Evolutionary conservation across 2,329 filamentous ascomycete species (phyloP).

Genomic region (Huntiella moniliformis): DNA sequence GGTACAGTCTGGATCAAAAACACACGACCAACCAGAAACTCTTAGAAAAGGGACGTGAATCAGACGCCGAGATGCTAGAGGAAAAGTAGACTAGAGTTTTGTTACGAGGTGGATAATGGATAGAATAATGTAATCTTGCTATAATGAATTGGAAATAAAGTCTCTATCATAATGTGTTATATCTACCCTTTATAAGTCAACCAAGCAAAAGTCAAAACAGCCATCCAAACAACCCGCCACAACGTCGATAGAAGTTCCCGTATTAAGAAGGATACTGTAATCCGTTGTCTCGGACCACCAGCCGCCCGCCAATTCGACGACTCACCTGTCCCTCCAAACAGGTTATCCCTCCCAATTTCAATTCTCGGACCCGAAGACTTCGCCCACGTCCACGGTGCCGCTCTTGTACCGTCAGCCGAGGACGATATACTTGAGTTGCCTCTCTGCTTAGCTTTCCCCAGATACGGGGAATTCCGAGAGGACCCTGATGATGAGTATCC

Average conservation of each 20-base stretch:
- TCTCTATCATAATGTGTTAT: neutral
- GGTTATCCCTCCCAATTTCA: constrained; percentile 29
- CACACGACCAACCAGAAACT: constrained; percentile 15
- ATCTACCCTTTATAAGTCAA: constrained; percentile 42
- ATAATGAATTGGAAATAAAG: neutral
- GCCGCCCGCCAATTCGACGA: constrained; percentile 13
- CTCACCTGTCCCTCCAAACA: constrained; percentile 17
- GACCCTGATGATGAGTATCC: constrained; percentile 14
- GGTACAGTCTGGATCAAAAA: constrained; percentile 18
- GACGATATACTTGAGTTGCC: constrained; percentile 12
- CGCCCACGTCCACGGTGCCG: constrained; percentile 25
- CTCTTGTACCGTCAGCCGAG: neutral
- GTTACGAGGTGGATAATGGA: neutral
- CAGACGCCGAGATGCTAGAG: constrained; percentile 1
- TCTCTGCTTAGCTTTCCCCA: constrained; percentile 15
- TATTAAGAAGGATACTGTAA: constrained; percentile 28
- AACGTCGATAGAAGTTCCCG: constrained; percentile 43
- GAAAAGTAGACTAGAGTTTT: neutral
- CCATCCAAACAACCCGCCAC: constrained; percentile 45
- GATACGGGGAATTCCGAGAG: constrained; percentile 12
- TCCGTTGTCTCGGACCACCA: constrained; percentile 17
- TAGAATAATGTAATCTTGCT: neutral
- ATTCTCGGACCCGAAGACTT: constrained; percentile 30
- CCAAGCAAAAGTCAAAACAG: constrained; percentile 45
- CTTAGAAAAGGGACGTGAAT: neutral